Evolutionary conservation across 139 green algal species (phyloP), one percentile per base, ranked within the genome.

Genomic region (Edaphochlamys debaryana): DNA sequence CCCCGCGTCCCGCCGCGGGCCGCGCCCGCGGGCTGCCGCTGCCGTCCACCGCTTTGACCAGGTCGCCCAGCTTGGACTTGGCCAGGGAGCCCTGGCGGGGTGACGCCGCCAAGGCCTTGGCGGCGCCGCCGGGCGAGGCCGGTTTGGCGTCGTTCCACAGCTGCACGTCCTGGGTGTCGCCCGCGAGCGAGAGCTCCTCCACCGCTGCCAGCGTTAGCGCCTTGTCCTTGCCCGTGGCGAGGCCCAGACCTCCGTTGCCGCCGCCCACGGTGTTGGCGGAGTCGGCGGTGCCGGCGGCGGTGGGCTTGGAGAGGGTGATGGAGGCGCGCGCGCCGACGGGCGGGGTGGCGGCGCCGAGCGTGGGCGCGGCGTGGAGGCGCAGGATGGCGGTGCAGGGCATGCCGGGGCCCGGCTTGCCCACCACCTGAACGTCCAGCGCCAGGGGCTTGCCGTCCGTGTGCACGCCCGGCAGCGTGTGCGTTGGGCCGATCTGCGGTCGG

Each of bases 361-460:
- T 62, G 40, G 75, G 75, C 42, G 75, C 60, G 0, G 37, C 29
- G 75, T 81, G 75, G 6, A 71, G 23, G 17, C 75, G 60, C n/a
- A 81, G 41, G 22, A 81, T 71, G 60, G 41, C 41, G 3, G 52
- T 58, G 62, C n/a, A 17, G 1, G 60, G 34, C 42, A 74, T 20
- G 32, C 15, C 30, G n/a, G 41, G 42, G 0, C 63, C 76, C 2
- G 76, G 76, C 63, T 38, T 73, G 30, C 63, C 76, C 19, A 73
- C 32, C n/a, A 73, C 63, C 34, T 82, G 76, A 37, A 82, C 76
- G 32, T 82, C 76, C 62, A 82, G 34, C 22, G 11, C 11, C 19
- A 64, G 32, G 0, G 76, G 63, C 45, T 19, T 36, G 36, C 76
- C 76, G n/a, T 82, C 76, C 37, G 29, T 4, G 63, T 82, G 76